Evolutionary conservation across 2,329 filamentous ascomycete genomes (phyloP), one percentile per base, ranked within the genome.

Genomic region (Sporothrix euskadiensis): DNA sequence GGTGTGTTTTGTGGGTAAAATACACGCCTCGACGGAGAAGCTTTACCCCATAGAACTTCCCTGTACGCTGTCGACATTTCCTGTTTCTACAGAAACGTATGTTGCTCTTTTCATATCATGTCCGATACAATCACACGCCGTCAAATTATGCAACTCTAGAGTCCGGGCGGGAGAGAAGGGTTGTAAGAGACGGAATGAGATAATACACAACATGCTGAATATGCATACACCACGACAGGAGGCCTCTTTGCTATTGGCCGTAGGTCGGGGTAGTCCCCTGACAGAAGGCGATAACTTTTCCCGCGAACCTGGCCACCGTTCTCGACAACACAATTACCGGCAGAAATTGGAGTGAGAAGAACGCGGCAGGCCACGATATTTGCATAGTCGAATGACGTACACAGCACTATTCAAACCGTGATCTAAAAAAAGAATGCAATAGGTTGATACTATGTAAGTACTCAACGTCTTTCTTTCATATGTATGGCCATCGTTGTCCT

Each of bases 251-350:
- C 22, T 26, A 12, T n/a, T 39, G 39, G 61, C 39, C 12, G 39
- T 65, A 30, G 19, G 39, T 65, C 30, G 61, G 61, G n/a, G 61
- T 16, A 22, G 9, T 16, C 61, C 61, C 61, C 57, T 12, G 30
- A 19, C 19, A 22, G 7, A 1, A 7, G 63, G 30, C 22, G n/a
- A 52, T 68, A 52, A 26, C 26, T 22, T 52, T 35, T 65, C 35
- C 41, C 63, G 44, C 52, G 63, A 32, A 68, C 63, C 41, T 52
- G 63, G 63, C 63, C 63, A 68, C 26, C 10, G 63, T 68, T 22
- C 32, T 68, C 41, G n/a, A 47, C 5, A 9, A 47, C 39, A 30
- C 7, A 65, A 47, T 44, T 65, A 65, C 61, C 61, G 61, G 39
- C 61, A 44, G 61, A 39, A 19, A 16, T 30, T 44, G 39, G 39